These are phyloP conservation scores for Sordariomycetes sp. DNA, from an alignment of 2,329 filamentous ascomycete genomes.

Conservation along the genomic window DNA sequence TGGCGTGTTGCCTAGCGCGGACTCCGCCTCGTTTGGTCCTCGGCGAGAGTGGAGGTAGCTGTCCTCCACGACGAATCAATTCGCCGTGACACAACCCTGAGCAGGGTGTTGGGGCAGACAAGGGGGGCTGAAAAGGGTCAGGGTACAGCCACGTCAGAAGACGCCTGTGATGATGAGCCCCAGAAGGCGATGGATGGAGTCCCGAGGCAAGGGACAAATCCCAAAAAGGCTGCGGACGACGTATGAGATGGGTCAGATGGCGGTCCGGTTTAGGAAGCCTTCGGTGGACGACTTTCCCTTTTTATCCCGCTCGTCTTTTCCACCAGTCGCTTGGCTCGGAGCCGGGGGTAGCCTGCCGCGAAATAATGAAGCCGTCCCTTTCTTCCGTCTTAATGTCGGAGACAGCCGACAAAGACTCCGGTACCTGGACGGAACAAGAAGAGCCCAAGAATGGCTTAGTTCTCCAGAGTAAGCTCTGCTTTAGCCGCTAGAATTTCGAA, in stretches of 20 bases:
- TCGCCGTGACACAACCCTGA: background rate
- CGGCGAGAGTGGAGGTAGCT: background rate
- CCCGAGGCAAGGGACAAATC: background rate
- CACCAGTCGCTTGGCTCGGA: constrained; percentile 1
- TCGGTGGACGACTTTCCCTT: constrained; percentile 3
- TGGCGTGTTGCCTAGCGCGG: background rate
- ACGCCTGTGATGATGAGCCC: constrained; percentile 1
- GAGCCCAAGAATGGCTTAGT: background rate
- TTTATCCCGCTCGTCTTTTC: constrained; percentile 2
- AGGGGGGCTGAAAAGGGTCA: background rate
- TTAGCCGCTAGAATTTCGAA: background rate
- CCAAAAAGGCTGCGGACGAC: background rate
- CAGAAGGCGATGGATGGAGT: background rate
- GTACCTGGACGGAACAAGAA: background rate
- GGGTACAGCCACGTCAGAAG: constrained; percentile 1
- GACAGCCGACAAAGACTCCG: background rate
- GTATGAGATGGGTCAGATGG: background rate
- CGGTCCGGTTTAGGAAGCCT: constrained; percentile 4
- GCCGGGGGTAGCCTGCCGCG: constrained; percentile 1
- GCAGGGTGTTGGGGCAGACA: background rate
- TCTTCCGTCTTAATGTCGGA: background rate
- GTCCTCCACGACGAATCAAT: background rate
- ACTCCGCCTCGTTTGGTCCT: background rate
- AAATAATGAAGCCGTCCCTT: constrained; percentile 2
- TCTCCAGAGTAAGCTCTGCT: background rate